These are phyloP conservation scores for Carex pumila DNA, from an alignment of 176 grass and related monocot species.

Conservation along the genomic window DNA sequence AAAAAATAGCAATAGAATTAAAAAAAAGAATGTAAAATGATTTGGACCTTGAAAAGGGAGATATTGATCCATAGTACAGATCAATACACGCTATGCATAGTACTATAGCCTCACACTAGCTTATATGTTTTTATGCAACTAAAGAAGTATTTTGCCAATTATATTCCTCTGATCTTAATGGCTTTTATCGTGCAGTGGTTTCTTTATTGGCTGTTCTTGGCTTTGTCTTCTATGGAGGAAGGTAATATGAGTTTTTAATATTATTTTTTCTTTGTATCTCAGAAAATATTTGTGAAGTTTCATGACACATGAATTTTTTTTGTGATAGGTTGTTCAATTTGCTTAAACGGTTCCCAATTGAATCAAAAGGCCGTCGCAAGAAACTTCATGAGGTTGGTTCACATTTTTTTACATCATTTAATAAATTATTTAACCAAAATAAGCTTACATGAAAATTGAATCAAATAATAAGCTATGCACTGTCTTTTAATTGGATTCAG, in stretches of 20 bases:
- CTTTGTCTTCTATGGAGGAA: slow-evolving; percentile 21
- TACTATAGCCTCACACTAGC: too few relatives aligned
- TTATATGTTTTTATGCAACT: neutral
- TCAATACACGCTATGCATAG: too few relatives aligned
- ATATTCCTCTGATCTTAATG: neutral
- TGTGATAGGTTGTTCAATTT: slow-evolving; percentile 11
- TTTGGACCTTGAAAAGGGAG: too few relatives aligned
- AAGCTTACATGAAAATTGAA: neutral
- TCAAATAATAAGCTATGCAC: neutral
- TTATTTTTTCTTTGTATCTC: neutral
- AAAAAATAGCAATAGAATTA: too few relatives aligned
- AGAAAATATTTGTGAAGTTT: neutral
- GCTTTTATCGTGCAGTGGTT: slow-evolving; percentile 2
- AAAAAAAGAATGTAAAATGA: too few relatives aligned
- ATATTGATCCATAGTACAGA: too few relatives aligned
- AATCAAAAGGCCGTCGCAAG: slow-evolving; percentile 21
- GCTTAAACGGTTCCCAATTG: slow-evolving; percentile 18
- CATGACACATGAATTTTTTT: neutral
- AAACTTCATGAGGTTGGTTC: slow-evolving; percentile 19
- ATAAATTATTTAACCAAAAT: neutral
- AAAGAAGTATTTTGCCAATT: neutral
- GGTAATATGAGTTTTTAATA: slow-evolving; percentile 6
- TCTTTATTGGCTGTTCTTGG: slow-evolving; percentile 14
- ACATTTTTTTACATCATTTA: neutral
- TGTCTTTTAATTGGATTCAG: slow-evolving; percentile 9